A percentile compares a stretch with the other conserved stretches of the same genome.
These are phyloP conservation scores for Fusarium concolor DNA, from an alignment of 2,329 filamentous ascomycete genomes.

Conservation along the genomic window DNA sequence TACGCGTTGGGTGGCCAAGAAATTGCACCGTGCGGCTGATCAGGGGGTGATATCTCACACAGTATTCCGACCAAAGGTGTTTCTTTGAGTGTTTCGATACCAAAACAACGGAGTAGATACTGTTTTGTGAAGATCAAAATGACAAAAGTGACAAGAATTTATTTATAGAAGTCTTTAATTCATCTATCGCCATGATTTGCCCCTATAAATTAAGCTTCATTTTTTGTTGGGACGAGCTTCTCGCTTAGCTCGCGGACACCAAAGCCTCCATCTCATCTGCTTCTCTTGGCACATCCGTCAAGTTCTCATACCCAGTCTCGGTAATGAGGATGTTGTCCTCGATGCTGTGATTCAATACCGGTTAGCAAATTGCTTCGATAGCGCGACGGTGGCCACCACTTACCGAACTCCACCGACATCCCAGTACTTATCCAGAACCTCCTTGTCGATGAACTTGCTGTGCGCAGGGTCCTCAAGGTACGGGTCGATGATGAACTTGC, in stretches of 20 bases:
- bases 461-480: constrained; percentile 79
- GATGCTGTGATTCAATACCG: constrained; percentile 53
- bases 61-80: constrained; percentile 21
- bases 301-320: constrained; percentile 74
- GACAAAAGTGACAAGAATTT: not conserved
- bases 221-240: not conserved
- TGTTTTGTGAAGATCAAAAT: not conserved
- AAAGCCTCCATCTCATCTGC: constrained; percentile 68
- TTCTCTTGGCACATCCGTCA: constrained; percentile 79
- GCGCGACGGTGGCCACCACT: constrained; percentile 42
- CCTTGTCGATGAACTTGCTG: constrained; percentile 79
- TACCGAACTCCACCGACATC: constrained; percentile 79
- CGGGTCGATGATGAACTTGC: constrained; percentile 85
- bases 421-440: constrained; percentile 83
- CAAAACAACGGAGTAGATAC: not conserved
- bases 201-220: not conserved
- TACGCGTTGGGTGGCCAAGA: constrained; percentile 35
- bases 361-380: constrained; percentile 37
- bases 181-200: not conserved
- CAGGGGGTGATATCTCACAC: constrained; percentile 27
- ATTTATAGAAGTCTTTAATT: constrained; percentile 13
- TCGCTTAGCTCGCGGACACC: constrained; percentile 37
- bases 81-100: not conserved
- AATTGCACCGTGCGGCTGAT: constrained; percentile 37
- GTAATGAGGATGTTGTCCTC: constrained; percentile 82